Conservation (phyloP, 225 moss, liverwort and hornwort genomes). For the Pleurozium schreberi region DNA sequence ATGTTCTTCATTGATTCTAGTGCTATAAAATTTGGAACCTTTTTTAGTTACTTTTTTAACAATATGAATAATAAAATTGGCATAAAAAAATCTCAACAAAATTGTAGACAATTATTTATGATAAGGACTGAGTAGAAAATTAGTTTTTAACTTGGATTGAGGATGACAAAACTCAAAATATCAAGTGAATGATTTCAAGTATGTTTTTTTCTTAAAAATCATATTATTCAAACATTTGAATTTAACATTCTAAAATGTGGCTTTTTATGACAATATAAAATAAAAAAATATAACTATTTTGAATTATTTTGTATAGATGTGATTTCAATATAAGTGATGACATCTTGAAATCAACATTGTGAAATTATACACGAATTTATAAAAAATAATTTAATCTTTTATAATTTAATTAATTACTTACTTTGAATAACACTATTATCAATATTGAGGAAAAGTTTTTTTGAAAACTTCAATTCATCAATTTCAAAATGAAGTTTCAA, state of each 20-base stretch:
- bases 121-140: too few species aligned
- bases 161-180: neutral
- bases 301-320: too few species aligned
- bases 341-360: neutral
- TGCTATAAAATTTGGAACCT: too few species aligned
- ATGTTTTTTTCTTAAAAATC: too few species aligned
- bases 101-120: too few species aligned
- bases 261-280: neutral
- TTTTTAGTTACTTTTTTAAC: too few species aligned
- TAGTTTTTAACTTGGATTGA: neutral
- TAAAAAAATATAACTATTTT: neutral
- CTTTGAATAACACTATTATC: too few species aligned
- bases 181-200: neutral
- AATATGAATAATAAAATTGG: too few species aligned
- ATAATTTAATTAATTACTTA: neutral
- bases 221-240: neutral
- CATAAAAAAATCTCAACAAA: too few species aligned
- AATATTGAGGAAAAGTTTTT: neutral
- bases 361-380: neutral
- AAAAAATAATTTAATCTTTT: neutral
- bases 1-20: too few species aligned
- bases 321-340: neutral
- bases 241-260: neutral
- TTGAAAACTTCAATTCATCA: neutral
- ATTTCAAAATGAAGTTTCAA: neutral